Evolutionary conservation across 441 rosid genomes (phyloP).

Genomic region (Croton setiger): DNA sequence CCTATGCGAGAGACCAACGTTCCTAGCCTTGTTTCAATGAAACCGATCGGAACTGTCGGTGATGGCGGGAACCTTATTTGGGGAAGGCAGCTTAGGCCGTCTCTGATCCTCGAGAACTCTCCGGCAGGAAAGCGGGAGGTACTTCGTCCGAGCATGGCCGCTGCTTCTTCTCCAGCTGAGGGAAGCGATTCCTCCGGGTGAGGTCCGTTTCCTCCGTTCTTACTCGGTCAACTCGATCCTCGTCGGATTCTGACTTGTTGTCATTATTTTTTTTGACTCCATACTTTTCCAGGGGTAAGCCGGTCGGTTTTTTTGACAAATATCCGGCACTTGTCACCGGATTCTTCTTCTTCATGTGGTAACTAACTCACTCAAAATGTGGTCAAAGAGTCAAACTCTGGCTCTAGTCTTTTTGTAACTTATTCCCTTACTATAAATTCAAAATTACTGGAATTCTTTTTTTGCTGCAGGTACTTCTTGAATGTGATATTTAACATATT

Average conservation of each 20-base stretch:
- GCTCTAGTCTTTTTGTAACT: background rate
- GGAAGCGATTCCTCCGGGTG: constrained; percentile 94
- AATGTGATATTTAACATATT: constrained; percentile 93
- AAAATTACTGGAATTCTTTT: background rate
- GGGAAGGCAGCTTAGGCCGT: constrained; percentile 79
- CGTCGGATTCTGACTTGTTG: constrained; percentile 20
- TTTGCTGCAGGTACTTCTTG: constrained; percentile 69
- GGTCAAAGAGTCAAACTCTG: constrained; percentile 1
- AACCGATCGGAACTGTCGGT: constrained; percentile 53
- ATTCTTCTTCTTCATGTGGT: constrained; percentile 98
- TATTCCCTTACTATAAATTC: background rate
- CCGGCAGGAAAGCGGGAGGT: constrained; percentile 28
- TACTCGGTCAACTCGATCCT: constrained; percentile 21
- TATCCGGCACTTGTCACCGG: constrained; percentile 82
- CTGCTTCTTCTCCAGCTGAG: constrained; percentile 66
- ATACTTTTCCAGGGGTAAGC: constrained; percentile 38
- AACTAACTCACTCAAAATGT: constrained; percentile 12
- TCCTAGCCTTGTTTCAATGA: constrained; percentile 32
- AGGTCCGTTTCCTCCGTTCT: constrained; percentile 72
- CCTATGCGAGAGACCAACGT: constrained; percentile 34
- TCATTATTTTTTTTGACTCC: constrained; percentile 19
- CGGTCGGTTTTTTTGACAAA: constrained; percentile 63
- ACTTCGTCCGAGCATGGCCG: constrained; percentile 48
- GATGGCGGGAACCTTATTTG: constrained; percentile 74
- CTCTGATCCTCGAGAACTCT: constrained; percentile 51